Evolutionary conservation across 108 stramenopile species (phyloP), one percentile per base, ranked within the genome.

Genomic region (Fistulifera solaris): DNA sequence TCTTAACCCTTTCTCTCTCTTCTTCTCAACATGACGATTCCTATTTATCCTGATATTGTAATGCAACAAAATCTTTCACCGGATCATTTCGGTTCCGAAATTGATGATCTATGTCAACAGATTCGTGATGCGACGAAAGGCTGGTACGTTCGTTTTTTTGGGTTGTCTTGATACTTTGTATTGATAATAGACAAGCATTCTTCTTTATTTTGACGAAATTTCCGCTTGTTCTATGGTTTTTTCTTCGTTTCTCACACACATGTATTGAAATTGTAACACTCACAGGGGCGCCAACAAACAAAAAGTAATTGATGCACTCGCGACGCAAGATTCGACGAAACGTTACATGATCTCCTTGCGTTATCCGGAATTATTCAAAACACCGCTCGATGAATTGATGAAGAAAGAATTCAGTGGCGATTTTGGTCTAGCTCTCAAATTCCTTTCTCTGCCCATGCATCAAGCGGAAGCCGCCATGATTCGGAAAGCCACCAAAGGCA

Each of bases 401-500:
- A 73, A 70, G 38, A 76, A 70, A 47, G 81, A 82, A 53, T 75
- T 65, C 53, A 59, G 50, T 27, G 79, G 79, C 11, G 71, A 85
- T 40, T 80, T 85, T 60, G 76, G 78, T 18, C 22, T 27, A 11
- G 68, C 66, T 21, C 42, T 78, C 58, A 40, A 70, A 38, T 62
- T 77, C 39, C 38, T 85, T 8, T 50, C 77, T 0, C 58, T 78
- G 43, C 77, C 79, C 7, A 24, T 65, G 19, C 72, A 75, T 19
- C 64, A 80, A 19, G 83, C 83, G 1, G 83, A 85, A 56, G 72
- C 72, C 7, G 62, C 62, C 53, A 81, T 85, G 63, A 60, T 85
- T 25, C 69, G 70, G 26, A 78, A 75, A 43, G 79, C 79, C 7
- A 67, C 65, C 44, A 67, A 78, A 24, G 79, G 79, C n/a, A 31